phyloP scores from a whole-genome alignment of 176 grass and related monocot genomes.

The Musa beccarii region DNA sequence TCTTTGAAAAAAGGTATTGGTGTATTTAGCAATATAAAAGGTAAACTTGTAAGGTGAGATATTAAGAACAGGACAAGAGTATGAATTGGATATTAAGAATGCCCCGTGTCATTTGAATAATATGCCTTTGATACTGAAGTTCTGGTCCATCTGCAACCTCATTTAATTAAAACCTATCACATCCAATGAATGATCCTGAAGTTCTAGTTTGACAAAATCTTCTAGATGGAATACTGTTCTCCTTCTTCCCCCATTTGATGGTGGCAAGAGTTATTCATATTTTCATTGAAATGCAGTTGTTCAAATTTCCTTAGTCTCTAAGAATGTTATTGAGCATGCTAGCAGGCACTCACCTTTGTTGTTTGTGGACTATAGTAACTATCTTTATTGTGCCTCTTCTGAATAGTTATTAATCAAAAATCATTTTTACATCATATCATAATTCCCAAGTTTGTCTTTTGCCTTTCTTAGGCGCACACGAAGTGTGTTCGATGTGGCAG shows the following conservation, averaged over 20 bases:
- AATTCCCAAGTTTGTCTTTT: background rate
- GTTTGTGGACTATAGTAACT: background rate
- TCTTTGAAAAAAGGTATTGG: background rate
- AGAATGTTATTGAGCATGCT: too few relatives aligned
- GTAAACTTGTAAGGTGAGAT: too few relatives aligned
- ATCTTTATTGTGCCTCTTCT: background rate
- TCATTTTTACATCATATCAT: background rate
- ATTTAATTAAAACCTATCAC: background rate
- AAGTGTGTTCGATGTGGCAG: conserved; percentile 54
- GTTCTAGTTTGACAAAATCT: background rate
- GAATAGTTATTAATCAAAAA: background rate
- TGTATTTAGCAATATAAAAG: background rate
- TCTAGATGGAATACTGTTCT: background rate
- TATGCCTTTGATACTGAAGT: background rate
- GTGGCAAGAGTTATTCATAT: background rate
- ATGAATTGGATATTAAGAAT: background rate
- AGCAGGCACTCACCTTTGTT: too few relatives aligned
- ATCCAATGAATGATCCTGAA: background rate
- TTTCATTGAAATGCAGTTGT: background rate
- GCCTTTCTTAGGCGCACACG: conserved; percentile 52
- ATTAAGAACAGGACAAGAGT: background rate
- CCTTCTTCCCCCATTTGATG: background rate
- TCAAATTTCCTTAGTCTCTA: background rate
- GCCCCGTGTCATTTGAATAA: background rate
- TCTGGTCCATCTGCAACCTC: background rate